Percentiles rank a stretch among this genome's conserved stretches.
These are phyloP conservation scores for Triticum monococcum DNA, from an alignment of 176 grass and related monocot genomes.

Conservation along the genomic window DNA sequence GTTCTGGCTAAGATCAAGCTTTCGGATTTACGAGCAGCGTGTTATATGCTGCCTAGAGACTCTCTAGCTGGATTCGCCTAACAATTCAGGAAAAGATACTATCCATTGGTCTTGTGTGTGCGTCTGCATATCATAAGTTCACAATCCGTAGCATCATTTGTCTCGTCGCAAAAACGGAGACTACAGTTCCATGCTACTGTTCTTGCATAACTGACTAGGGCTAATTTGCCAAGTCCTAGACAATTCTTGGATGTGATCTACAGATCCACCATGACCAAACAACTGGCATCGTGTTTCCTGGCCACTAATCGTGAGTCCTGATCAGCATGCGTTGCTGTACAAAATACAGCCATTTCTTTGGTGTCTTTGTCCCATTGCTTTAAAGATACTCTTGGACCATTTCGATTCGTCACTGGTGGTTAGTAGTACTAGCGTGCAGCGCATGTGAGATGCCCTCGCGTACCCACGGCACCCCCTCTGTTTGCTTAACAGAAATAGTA, in stretches of 20 bases:
- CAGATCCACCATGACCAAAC: background rate
- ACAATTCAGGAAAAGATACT: background rate
- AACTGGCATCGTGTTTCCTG: background rate
- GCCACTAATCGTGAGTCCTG: background rate
- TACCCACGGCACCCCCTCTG: background rate
- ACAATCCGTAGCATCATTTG: no score
- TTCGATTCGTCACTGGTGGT: conserved; percentile 33
- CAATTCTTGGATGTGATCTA: background rate
- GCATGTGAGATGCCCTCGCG: conserved; percentile 33
- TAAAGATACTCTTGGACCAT: conserved; percentile 30
- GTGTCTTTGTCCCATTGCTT: conserved; percentile 12
- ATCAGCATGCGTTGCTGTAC: background rate
- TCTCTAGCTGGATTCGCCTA: background rate
- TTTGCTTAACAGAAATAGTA: conserved; percentile 23
- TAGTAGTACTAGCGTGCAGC: conserved; percentile 16
- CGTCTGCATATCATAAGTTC: no score
- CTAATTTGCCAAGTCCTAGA: background rate
- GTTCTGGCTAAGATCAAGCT: background rate
- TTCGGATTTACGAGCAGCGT: background rate
- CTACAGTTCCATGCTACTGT: no score
- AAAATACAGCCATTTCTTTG: conserved; percentile 34
- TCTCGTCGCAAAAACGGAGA: no score
- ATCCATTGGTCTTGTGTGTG: no score
- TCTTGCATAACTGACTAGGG: background rate
- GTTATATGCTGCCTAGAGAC: background rate